Percentiles rank a stretch among this genome's conserved stretches.
phyloP scores from a whole-genome alignment of 176 grass and related monocot genomes.

The Musa schizocarpa region DNA sequence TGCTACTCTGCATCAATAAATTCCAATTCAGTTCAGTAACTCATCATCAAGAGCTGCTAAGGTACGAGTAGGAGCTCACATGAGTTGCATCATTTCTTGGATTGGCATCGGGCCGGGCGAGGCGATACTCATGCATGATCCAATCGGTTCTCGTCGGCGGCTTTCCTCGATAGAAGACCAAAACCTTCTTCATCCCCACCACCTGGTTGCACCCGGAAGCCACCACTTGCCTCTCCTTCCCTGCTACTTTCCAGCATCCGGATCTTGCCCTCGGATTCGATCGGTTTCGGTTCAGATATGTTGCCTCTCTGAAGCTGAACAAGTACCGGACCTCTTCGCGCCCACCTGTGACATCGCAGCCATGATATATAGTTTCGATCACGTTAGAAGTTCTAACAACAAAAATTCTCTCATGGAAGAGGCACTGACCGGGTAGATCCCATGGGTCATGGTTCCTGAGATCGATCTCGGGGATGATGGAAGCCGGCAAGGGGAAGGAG shows the following conservation, averaged over 20 bases:
- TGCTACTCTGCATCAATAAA: constrained; percentile 21
- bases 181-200: constrained; percentile 56
- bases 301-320: constrained; percentile 34
- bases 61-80: background rate
- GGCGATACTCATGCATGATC: constrained; percentile 77
- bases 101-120: constrained; percentile 24
- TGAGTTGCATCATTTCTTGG: background rate
- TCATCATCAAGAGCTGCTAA: background rate
- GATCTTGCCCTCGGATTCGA: constrained; percentile 23
- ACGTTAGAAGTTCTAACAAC: background rate
- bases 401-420: background rate
- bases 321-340: constrained; percentile 48
- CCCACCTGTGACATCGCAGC: constrained; percentile 22
- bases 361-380: background rate
- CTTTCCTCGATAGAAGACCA: constrained; percentile 40
- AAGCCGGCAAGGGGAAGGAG: constrained; percentile 49
- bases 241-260: constrained; percentile 62
- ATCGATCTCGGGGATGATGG: constrained; percentile 58
- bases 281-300: background rate
- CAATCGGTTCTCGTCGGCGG: constrained; percentile 29
- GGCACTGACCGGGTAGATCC: constrained; percentile 31
- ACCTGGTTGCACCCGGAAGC: constrained; percentile 28
- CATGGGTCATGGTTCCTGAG: constrained; percentile 38
- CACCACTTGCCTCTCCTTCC: constrained; percentile 44
- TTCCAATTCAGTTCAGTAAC: background rate